A percentile compares a stretch with the other conserved stretches of the same genome.
Conservation (phyloP, 768 basidiomycete species). For the Galerina sulciceps region DNA sequence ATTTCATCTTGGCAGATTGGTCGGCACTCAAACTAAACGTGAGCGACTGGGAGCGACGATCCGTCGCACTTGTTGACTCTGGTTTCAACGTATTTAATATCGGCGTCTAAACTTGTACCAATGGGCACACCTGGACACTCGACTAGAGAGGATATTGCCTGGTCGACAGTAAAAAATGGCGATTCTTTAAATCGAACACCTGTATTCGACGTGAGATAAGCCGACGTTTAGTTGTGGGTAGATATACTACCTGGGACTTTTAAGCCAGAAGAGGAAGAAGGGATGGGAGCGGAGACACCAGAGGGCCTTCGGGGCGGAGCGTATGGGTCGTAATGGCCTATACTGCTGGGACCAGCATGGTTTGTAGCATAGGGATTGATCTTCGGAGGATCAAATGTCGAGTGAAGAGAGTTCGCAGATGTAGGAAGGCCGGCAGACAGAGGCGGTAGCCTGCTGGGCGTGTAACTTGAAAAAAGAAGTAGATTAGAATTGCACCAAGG, state of each 20-base stretch:
- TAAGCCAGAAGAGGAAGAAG: constrained; percentile 35
- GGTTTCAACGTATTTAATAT: constrained; percentile 1
- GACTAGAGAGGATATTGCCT: constrained; percentile 62
- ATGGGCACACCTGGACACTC: constrained; percentile 77
- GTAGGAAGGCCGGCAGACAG: constrained; percentile 19
- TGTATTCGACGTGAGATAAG: constrained; percentile 31
- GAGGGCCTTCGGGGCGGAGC: constrained; percentile 56
- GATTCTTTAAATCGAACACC: constrained; percentile 80
- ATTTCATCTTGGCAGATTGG: constrained; percentile 62
- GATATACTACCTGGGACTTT: constrained; percentile 33
- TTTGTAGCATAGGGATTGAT: constrained; percentile 29
- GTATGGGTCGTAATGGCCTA: constrained; percentile 68
- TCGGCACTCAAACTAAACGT: constrained; percentile 70
- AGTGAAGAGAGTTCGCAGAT: constrained; percentile 18
- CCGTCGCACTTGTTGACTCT: constrained; percentile 82
- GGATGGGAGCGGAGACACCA: constrained; percentile 37
- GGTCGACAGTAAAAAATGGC: constrained; percentile 75
- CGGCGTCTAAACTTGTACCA: background rate
- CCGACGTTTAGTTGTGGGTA: constrained; percentile 9
- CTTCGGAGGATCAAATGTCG: constrained; percentile 32
- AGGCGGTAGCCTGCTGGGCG: constrained; percentile 20
- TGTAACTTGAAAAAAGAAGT: constrained; percentile 19
- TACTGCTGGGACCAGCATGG: constrained; percentile 35
- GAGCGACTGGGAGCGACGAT: constrained; percentile 68
- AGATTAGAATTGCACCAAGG: background rate